phyloP scores from a whole-genome alignment of 2,329 filamentous ascomycete genomes.

The Xylariales sp. region DNA sequence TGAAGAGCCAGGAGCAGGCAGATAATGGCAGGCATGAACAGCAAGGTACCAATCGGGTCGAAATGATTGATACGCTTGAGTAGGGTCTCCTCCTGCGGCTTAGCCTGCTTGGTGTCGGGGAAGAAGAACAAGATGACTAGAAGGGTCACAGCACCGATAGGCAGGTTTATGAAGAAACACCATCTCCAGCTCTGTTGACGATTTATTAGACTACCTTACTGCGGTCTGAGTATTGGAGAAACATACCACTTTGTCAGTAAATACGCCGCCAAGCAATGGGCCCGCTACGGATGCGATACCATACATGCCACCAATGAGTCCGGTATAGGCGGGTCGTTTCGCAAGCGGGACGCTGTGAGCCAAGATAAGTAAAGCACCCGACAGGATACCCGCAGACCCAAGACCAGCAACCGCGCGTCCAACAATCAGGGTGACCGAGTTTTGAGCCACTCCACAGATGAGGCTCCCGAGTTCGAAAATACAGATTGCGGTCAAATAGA shows the following conservation, averaged over 20 bases:
- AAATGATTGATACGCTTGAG: conserved; percentile 18
- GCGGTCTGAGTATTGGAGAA: not conserved
- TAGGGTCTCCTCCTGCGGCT: conserved; percentile 12
- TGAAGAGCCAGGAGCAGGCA: conserved; percentile 43
- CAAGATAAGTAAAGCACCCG: conserved; percentile 33
- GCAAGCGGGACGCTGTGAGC: conserved; percentile 22
- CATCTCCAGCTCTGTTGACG: conserved; percentile 22
- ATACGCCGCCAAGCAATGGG: conserved; percentile 26
- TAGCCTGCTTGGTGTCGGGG: conserved; percentile 12
- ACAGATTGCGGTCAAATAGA: conserved; percentile 30
- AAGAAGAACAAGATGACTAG: conserved; percentile 21
- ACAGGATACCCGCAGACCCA: conserved; percentile 37
- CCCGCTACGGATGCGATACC: conserved; percentile 34
- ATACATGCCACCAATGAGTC: conserved; percentile 27
- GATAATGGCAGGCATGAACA: conserved; percentile 31
- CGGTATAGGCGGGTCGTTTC: conserved; percentile 20
- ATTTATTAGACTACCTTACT: not conserved
- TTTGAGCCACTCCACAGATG: conserved; percentile 28
- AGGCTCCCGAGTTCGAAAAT: conserved; percentile 37
- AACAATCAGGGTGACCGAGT: conserved; percentile 23
- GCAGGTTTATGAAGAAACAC: conserved; percentile 30
- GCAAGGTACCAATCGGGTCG: conserved; percentile 22
- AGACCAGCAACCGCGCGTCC: conserved; percentile 25
- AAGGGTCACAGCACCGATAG: conserved; percentile 24
- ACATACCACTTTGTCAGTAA: conserved; percentile 27